Evolutionary conservation across 2,329 filamentous ascomycete genomes (phyloP).

Genomic region (Aspergillus vadensis): DNA sequence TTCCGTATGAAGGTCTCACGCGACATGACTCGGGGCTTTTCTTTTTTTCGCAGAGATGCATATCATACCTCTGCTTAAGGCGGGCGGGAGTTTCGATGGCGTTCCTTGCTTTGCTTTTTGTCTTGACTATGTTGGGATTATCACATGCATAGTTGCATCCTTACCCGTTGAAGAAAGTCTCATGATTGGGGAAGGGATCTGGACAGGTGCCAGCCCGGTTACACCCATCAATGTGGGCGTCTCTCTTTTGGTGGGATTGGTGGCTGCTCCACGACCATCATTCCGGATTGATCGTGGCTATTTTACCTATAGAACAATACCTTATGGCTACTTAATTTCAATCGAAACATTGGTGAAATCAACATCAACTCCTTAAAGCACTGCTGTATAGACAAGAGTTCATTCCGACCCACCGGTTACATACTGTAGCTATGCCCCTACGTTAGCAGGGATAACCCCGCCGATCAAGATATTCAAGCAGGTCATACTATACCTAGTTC

Average conservation of each 20-base stretch:
- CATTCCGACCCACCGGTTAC: not conserved
- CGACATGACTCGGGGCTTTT: not conserved
- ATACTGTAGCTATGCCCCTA: not conserved
- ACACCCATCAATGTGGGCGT: not conserved
- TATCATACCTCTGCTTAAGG: not conserved
- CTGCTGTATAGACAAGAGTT: not conserved
- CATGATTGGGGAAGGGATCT: not conserved
- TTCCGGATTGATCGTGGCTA: not conserved
- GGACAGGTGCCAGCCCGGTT: constrained; percentile 3
- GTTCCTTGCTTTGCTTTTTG: not conserved
- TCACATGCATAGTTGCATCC: constrained; percentile 1
- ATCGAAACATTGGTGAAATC: too few relatives aligned
- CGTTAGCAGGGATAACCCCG: not conserved
- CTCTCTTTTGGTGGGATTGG: not conserved
- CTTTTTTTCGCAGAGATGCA: not conserved
- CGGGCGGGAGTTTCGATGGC: constrained; percentile 3
- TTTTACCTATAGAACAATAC: not conserved
- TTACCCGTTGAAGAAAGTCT: not conserved
- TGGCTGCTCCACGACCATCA: not conserved
- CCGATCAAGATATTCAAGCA: not conserved
- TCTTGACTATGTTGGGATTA: not conserved
- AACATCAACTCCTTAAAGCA: not conserved
- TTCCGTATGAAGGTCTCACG: not conserved
- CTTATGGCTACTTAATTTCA: too few relatives aligned
- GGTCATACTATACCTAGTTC: not conserved